Evolutionary conservation across 73 alveolate species (phyloP), one percentile per base, ranked within the genome.

Genomic region (Urostyla sp.): DNA sequence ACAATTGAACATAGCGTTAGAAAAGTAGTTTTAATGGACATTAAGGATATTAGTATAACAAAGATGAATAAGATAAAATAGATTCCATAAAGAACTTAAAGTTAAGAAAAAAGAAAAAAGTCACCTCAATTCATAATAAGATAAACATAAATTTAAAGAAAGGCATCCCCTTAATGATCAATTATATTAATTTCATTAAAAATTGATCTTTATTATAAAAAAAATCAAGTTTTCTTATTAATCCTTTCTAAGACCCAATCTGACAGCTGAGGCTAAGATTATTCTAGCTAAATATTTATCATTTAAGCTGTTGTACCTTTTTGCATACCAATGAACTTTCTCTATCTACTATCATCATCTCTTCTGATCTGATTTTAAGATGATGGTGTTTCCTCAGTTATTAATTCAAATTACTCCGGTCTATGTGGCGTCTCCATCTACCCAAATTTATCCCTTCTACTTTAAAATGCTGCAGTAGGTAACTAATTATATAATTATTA

Each of bases 171-270:
- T n/a, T n/a, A n/a, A n/a, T n/a, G n/a, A n/a, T n/a, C n/a, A n/a
- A n/a, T n/a, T n/a, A n/a, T n/a, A n/a, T n/a, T n/a, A n/a, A n/a
- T n/a, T n/a, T n/a, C n/a, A n/a, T n/a, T n/a, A n/a, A n/a, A n/a
- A n/a, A n/a, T n/a, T n/a, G n/a, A n/a, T n/a, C n/a, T n/a, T n/a
- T n/a, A n/a, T n/a, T n/a, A n/a, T n/a, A n/a, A n/a, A n/a, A n/a
- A n/a, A n/a, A n/a, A n/a, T n/a, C n/a, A n/a, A n/a, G n/a, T n/a
- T 27, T 59, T 59, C 18, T 63, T 63, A 16, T 63, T 63, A 46
- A 63, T 63, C 44, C 79, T 63, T 16, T 63, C 58, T 6, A 63
- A 30, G 24, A 63, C 79, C 79, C 79, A 63, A 32, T 38, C 60
- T 11, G 79, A 63, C 28, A 63, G 45, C 38, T 34, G 24, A 3